Evolutionary conservation across 345 rosid genomes (phyloP).

Genomic region (Acer campestre): DNA sequence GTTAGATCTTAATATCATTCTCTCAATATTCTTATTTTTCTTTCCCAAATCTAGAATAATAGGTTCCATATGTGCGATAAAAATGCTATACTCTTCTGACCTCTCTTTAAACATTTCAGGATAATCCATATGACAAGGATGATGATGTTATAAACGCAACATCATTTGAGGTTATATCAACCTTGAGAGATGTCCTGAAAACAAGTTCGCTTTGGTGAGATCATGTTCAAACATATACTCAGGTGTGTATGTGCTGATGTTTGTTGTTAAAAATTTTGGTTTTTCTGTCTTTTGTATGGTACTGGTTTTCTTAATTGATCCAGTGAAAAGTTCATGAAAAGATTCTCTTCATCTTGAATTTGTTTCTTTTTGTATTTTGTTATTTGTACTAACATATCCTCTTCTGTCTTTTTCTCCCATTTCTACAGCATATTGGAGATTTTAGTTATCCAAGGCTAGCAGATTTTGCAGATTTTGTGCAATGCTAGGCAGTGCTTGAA

Average conservation of each 20-base stretch:
- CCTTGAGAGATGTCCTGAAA: conserved; percentile 86
- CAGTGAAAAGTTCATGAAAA: not conserved
- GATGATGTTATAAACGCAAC: conserved; percentile 30
- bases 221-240: conserved; percentile 89
- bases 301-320: not conserved
- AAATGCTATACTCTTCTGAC: not conserved
- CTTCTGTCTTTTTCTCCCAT: not conserved
- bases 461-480: conserved; percentile 95
- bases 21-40: not conserved
- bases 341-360: not conserved
- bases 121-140: conserved; percentile 58
- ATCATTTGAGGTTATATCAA: conserved; percentile 93
- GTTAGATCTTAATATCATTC: conserved; percentile 31
- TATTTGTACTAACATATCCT: not conserved
- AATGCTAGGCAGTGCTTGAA: conserved; percentile 89
- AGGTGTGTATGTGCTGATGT: conserved; percentile 43
- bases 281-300: not conserved
- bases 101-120: conserved; percentile 48
- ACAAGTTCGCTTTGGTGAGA: conserved; percentile 92
- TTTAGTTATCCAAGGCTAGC: conserved; percentile 86
- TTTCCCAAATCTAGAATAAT: conserved; percentile 1
- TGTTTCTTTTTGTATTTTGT: not conserved
- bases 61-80: not conserved
- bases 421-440: conserved; percentile 89
- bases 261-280: not conserved